A percentile compares a stretch with the other conserved stretches of the same genome.
phyloP scores from a whole-genome alignment of 805 yeast species.

The Peterozyma xylosa region DNA sequence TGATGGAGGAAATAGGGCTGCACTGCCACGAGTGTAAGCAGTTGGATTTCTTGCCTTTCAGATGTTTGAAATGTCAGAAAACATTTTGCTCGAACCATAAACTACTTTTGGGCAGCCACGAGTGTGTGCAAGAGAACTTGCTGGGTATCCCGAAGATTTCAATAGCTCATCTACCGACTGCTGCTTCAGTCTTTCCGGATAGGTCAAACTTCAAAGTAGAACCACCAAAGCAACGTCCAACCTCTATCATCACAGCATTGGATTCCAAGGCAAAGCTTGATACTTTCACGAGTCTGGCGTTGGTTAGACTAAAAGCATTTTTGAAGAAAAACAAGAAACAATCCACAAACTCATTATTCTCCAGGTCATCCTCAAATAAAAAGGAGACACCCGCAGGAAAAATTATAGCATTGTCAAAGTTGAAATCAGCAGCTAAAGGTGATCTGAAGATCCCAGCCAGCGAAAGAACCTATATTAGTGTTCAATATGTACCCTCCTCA shows the following conservation, averaged over 20 bases:
- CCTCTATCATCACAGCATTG: slow-evolving; percentile 5
- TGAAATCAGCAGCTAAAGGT: slow-evolving; percentile 45
- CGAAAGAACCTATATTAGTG: slow-evolving; percentile 45
- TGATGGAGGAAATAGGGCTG: slow-evolving; percentile 46
- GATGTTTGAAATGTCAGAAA: slow-evolving; percentile 38
- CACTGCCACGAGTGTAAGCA: slow-evolving; percentile 45
- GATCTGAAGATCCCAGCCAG: slow-evolving; percentile 31
- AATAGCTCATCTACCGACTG: slow-evolving; percentile 27
- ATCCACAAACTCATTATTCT: slow-evolving; percentile 3
- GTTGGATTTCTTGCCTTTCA: slow-evolving; percentile 53
- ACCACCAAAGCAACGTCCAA: slow-evolving; percentile 22
- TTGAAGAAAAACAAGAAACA: slow-evolving; percentile 3
- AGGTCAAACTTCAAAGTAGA: slow-evolving; percentile 28
- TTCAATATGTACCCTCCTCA: slow-evolving; percentile 26
- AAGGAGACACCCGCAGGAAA: slow-evolving; percentile 13
- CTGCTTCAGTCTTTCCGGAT: slow-evolving; percentile 45
- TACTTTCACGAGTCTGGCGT: slow-evolving; percentile 2
- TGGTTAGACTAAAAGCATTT: slow-evolving; percentile 5
- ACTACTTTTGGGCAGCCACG: slow-evolving; percentile 23
- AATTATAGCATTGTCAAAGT: slow-evolving; percentile 26
- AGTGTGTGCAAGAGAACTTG: slow-evolving; percentile 11
- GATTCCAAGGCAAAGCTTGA: slow-evolving; percentile 4
- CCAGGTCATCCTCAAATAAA: not conserved
- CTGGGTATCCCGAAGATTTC: slow-evolving; percentile 7
- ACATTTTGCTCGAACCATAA: slow-evolving; percentile 47